A percentile compares a stretch with the other conserved stretches of the same genome.
These are phyloP conservation scores for Wolfiporia cocos DNA, from an alignment of 1,284 basidiomycete species.

Conservation along the genomic window DNA sequence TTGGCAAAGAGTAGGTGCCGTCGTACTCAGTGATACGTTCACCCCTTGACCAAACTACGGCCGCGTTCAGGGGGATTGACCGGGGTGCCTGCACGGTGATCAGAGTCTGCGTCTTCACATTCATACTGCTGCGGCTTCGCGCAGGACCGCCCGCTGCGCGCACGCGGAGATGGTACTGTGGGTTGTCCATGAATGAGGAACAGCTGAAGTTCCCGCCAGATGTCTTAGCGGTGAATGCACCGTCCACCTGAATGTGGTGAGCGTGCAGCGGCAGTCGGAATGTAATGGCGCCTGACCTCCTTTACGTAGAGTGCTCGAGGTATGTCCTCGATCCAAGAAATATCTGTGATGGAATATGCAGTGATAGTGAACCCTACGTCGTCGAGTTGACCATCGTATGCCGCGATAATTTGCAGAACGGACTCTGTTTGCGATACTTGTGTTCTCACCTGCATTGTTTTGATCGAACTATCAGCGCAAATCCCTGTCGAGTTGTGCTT, in stretches of 20 bases:
- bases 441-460: constrained; percentile 33
- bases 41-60: constrained; percentile 71
- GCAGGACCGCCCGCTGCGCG: constrained; percentile 21
- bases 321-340: constrained; percentile 45
- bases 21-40: constrained; percentile 72
- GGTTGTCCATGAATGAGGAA: constrained; percentile 85
- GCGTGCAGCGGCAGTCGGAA: neutral
- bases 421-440: constrained; percentile 31
- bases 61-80: constrained; percentile 72
- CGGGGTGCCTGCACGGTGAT: constrained; percentile 53
- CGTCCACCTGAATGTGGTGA: constrained; percentile 42
- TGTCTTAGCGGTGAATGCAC: constrained; percentile 61
- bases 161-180: constrained; percentile 75
- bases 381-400: constrained; percentile 56
- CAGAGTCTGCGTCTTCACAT: constrained; percentile 37
- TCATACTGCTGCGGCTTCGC: neutral
- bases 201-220: constrained; percentile 81
- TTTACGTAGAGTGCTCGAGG: constrained; percentile 35
- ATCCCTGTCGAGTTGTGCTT: too few species aligned
- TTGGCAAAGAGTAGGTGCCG: too few species aligned
- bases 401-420: constrained; percentile 47
- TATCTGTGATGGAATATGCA: constrained; percentile 41
- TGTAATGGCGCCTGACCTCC: constrained; percentile 27
- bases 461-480: neutral
- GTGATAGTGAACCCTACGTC: constrained; percentile 63